Base-by-base conservation (phyloP, 176 grass and related monocot species). In the Avena sativa region DNA sequence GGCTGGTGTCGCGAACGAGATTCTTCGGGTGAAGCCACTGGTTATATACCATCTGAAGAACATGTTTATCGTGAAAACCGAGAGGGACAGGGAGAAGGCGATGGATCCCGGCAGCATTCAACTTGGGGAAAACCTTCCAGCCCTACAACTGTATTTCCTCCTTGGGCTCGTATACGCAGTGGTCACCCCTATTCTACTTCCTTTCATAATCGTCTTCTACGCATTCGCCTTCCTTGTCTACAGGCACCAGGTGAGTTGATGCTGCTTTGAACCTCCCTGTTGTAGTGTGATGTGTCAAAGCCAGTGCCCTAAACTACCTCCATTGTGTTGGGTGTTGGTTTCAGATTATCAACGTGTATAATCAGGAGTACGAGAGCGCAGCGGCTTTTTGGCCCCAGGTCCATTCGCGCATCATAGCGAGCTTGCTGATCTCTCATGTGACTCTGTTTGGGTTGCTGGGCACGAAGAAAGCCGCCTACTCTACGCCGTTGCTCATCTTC, bases 321-420 rank as follows among this genome's bases (percentile, higher is more conserved):
- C 36, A 19, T 63, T 34, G 38, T 60, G 76, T 90, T 63, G 9
- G 15, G 72, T 85, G 53, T 4, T 82, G 50, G 23, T 88, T 91
- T 87, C 92, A 98, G 97, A 96, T 96, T 59, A 96, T 94, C 58
- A 98, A 98, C 79, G 97, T 98, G 50, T 98, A 98, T 19, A 98
- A 96, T 48, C 97, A 98, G 90, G 97, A 96, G 46, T 98, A 98
- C 1, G 97, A 98, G 84, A 98, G 97, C 20, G 92, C 90, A 12
- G 97, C 89, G 47, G 85, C 93, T 30, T 98, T 98, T 47, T 98
- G 97, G 97, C 97, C 97, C 61, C 92, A 91, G 74, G 92, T 98
- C 40, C 93, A 98, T 68, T 88, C 93, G 2, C 92, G 94, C 17
- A 98, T 98, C 89, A 92, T 98, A 50, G 89, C 90, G 11, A 95